phyloP scores from a whole-genome alignment of 495 filamentous ascomycete genomes.

The Acidomyces sp. region DNA sequence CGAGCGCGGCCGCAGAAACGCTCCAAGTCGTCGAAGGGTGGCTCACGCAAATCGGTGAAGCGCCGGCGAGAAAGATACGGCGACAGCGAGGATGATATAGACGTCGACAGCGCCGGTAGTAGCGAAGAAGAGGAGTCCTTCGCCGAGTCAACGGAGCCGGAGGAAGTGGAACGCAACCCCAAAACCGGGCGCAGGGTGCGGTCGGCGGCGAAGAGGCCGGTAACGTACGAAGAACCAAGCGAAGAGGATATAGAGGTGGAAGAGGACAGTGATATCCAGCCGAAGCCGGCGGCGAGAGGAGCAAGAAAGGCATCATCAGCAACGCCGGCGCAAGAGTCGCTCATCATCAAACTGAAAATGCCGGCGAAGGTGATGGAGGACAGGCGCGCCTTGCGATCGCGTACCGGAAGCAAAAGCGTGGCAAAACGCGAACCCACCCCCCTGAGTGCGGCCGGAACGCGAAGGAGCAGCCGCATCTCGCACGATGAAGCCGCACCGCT shows the following conservation, averaged over 20 bases:
- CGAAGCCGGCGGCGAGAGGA: background rate
- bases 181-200: slow-evolving; percentile 60
- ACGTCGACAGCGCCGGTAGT: slow-evolving; percentile 42
- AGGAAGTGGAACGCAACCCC: slow-evolving; percentile 47
- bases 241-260: slow-evolving; percentile 34
- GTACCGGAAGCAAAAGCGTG: slow-evolving; percentile 16
- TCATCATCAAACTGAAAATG: slow-evolving; percentile 27
- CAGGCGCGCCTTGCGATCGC: slow-evolving; percentile 2
- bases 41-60: slow-evolving; percentile 32
- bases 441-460: slow-evolving; percentile 23
- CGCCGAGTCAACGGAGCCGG: slow-evolving; percentile 39
- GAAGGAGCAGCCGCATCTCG: slow-evolving; percentile 46
- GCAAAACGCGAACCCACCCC: slow-evolving; percentile 8
- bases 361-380: slow-evolving; percentile 12
- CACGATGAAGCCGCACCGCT: slow-evolving; percentile 48
- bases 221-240: slow-evolving; percentile 28
- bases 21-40: slow-evolving; percentile 4
- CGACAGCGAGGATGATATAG: slow-evolving; percentile 55
- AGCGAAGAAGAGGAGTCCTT: slow-evolving; percentile 33
- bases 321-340: slow-evolving; percentile 17
- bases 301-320: slow-evolving; percentile 1
- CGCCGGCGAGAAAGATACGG: slow-evolving; percentile 36
- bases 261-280: slow-evolving; percentile 22
- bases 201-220: slow-evolving; percentile 43
- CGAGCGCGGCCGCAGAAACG: slow-evolving; percentile 17